Percentiles rank a stretch among this genome's conserved stretches.
Conservation (phyloP, 1,284 basidiomycete genomes). For the Ganoderma leucocontextum region DNA sequence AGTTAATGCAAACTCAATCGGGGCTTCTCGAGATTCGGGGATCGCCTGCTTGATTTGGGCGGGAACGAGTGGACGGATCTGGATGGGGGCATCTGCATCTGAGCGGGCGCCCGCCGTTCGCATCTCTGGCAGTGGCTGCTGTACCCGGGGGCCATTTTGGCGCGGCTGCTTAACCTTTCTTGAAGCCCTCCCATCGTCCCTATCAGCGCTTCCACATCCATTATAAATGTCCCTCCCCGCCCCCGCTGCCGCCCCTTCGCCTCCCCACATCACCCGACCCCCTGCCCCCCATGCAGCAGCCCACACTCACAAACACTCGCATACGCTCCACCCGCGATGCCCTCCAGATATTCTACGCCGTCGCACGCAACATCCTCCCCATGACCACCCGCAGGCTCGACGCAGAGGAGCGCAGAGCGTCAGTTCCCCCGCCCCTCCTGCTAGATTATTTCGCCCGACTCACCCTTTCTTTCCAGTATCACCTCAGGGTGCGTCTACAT, state of each 20-base stretch:
- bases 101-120: not conserved
- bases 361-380: conserved; percentile 70
- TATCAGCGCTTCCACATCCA: conserved; percentile 30
- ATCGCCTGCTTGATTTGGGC: conserved; percentile 41
- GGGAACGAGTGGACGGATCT: conserved; percentile 5
- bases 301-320: conserved; percentile 76
- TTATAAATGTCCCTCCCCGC: conserved; percentile 34
- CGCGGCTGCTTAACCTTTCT: conserved; percentile 33
- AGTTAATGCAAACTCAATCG: conserved; percentile 46
- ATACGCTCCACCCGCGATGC: conserved; percentile 82
- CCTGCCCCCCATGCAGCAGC: conserved; percentile 57
- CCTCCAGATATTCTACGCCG: conserved; percentile 79
- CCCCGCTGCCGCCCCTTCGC: conserved; percentile 31
- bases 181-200: conserved; percentile 22
- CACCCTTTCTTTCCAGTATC: conserved; percentile 33
- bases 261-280: conserved; percentile 24
- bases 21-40: conserved; percentile 44
- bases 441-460: not conserved
- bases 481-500: conserved; percentile 80
- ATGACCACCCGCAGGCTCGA: conserved; percentile 82
- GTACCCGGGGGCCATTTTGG: conserved; percentile 15
- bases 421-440: conserved; percentile 12
- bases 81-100: conserved; percentile 2
- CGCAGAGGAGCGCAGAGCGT: conserved; percentile 64
- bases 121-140: conserved; percentile 9